Conservation (phyloP, 1,139 yeast species). For the Blastobotrys raffinosifermentans region DNA sequence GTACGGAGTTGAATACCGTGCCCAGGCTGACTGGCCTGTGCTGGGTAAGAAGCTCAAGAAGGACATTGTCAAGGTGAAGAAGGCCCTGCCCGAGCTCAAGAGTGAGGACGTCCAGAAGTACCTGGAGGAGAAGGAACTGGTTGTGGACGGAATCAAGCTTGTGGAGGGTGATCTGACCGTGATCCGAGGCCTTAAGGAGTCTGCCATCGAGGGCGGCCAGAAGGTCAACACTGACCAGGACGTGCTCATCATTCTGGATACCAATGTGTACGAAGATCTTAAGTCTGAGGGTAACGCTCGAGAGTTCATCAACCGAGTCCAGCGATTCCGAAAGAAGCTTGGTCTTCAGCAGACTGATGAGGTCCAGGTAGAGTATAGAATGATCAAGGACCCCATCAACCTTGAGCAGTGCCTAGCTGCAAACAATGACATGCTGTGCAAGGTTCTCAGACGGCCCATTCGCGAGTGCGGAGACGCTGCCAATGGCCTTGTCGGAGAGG, state of each 20-base stretch:
- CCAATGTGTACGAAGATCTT: constrained; percentile 79
- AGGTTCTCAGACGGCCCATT: constrained; percentile 62
- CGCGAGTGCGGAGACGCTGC: constrained; percentile 20
- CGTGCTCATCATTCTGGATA: constrained; percentile 83
- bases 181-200: constrained; percentile 77
- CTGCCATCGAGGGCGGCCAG: constrained; percentile 53
- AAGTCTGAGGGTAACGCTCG: constrained; percentile 94
- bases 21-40: constrained; percentile 98
- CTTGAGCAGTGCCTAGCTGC: constrained; percentile 57
- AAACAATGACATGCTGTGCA: constrained; percentile 64
- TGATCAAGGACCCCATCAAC: constrained; percentile 60
- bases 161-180: constrained; percentile 86
- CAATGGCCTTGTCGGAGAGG: constrained; percentile 63
- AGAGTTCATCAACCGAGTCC: constrained; percentile 94
- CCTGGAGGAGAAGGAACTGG: constrained; percentile 64
- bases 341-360: constrained; percentile 95
- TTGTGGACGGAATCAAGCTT: constrained; percentile 84
- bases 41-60: constrained; percentile 94
- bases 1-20: constrained; percentile 87
- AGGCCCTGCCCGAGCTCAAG: constrained; percentile 75
- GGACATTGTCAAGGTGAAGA: constrained; percentile 91
- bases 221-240: constrained; percentile 86
- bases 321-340: constrained; percentile 94
- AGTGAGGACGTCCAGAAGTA: constrained; percentile 79
- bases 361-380: constrained; percentile 73